Base-by-base conservation (phyloP, 2,329 filamentous ascomycete genomes). In the Fusarium scirpi region DNA sequence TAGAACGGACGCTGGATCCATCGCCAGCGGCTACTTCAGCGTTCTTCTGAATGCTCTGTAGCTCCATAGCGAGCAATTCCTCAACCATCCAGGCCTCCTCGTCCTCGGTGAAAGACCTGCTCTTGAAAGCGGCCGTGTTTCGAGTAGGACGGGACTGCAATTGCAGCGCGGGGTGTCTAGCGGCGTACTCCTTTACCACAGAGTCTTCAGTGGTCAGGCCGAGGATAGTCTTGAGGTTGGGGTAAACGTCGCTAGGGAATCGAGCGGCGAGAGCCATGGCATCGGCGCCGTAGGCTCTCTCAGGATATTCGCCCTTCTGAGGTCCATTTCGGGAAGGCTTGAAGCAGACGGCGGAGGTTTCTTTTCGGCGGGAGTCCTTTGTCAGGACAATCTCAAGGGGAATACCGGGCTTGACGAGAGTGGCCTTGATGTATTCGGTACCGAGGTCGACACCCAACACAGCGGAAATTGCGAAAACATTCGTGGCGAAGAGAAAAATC, bases 381-480 rank as follows among this genome's bases (percentile, higher is more conserved):
- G 94, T 98, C 60, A 98, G 88, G 80, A 99, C 95, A 72, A 99
- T 98, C 74, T 99, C 96, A 78, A 99, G 93, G 13, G 96, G 96
- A 55, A 97, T 95, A 66, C 96, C 96, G 4, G 96, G 96, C 83
- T 98, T 98, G 67, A 99, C 95, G 44, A 99, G 89, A 16, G 93
- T 91, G 29, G 95, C 95, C 85, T 98, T 99, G 84, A 99, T 92
- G 83, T 97, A 98, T 80, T 97, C 94, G 60, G 96, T 98, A 73
- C 96, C 96, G 58, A 99, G 86, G 82, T 99, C 96, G 76, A 99
- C 88, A 69, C 96, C 96, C 24, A 99, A 85, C 20, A 98, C 94
- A 56, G 94, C 93, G 11, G 93, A 84, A 52, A 83, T 82, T 27
- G 87, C 87, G 44, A 86, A 82, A 44, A 85, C 86, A 71, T 87